These are phyloP conservation scores for Medicago lupulina DNA, from an alignment of 306 rosid genomes.

Conservation along the genomic window DNA sequence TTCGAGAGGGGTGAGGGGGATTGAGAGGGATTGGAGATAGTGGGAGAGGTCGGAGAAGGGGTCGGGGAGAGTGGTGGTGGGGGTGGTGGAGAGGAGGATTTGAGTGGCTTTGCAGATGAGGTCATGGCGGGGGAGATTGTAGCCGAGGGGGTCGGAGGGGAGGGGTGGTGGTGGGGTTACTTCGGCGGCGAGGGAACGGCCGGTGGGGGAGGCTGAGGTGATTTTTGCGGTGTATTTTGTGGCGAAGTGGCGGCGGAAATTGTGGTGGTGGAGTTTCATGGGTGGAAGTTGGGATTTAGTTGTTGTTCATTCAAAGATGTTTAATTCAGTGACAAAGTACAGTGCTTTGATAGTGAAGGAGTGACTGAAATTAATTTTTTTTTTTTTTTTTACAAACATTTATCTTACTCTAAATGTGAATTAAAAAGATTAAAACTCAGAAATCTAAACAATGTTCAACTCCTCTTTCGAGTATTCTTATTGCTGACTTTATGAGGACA, in stretches of 20 bases:
- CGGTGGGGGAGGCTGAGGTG: constrained; percentile 68
- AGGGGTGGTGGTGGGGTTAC: constrained; percentile 64
- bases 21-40: constrained; percentile 65
- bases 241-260: constrained; percentile 58
- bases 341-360: too few species aligned
- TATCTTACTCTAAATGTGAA: too few species aligned
- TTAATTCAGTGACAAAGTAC: too few species aligned
- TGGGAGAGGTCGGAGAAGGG: constrained; percentile 84
- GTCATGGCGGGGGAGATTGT: constrained; percentile 81
- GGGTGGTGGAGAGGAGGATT: constrained; percentile 62
- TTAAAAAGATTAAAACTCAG: too few species aligned
- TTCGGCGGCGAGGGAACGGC: constrained; percentile 76
- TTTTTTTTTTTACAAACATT: too few species aligned
- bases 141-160: constrained; percentile 73
- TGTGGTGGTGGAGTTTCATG: constrained; percentile 45
- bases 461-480: too few species aligned
- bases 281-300: background rate
- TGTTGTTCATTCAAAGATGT: background rate
- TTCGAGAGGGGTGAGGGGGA: constrained; percentile 71
- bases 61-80: constrained; percentile 42
- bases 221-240: constrained; percentile 89
- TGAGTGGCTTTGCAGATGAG: constrained; percentile 77
- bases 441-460: too few species aligned
- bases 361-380: too few species aligned
- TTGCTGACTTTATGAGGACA: too few species aligned